These are phyloP conservation scores for Allium sativum DNA, from an alignment of 106 monocot genomes.

Conservation along the genomic window DNA sequence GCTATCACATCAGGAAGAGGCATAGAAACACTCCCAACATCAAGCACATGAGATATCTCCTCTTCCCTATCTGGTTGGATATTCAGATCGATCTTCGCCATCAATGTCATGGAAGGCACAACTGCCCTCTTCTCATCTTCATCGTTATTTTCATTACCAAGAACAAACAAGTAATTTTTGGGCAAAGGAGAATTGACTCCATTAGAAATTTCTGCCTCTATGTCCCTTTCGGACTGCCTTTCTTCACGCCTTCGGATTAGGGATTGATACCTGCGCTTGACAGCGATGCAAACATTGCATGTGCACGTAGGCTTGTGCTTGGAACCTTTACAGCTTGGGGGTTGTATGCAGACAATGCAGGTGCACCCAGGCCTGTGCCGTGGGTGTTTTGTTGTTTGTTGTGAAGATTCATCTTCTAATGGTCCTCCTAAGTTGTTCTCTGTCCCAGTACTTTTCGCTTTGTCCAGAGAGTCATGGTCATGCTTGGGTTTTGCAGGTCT, in stretches of 20 bases:
- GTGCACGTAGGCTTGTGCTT: constrained; percentile 50
- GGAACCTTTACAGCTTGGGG: constrained; percentile 57
- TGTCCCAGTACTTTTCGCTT: too few relatives aligned
- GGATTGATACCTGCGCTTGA: constrained; percentile 40
- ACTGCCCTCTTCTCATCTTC: constrained; percentile 20
- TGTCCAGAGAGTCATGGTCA: too few relatives aligned
- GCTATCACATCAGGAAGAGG: constrained; percentile 15
- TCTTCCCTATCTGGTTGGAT: constrained; percentile 85
- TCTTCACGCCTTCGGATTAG: constrained; percentile 45
- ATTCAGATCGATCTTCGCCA: constrained; percentile 73
- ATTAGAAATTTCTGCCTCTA: constrained; percentile 7
- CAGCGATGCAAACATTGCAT: constrained; percentile 52
- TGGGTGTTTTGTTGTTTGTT: constrained; percentile 55
- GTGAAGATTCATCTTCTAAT: constrained; percentile 20
- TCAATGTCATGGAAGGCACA: constrained; percentile 31
- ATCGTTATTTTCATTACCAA: constrained; percentile 23
- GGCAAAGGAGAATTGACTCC: not conserved
- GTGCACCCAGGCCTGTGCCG: constrained; percentile 58
- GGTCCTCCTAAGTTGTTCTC: too few relatives aligned
- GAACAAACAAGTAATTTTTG: not conserved
- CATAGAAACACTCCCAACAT: constrained; percentile 8
- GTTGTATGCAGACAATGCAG: constrained; percentile 66
- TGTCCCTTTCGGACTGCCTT: constrained; percentile 25
- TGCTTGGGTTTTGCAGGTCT: too few relatives aligned
- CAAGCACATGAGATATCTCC: constrained; percentile 45